Conservation (phyloP, 2,329 filamentous ascomycete species). For the Achaetomium macrosporum region DNA sequence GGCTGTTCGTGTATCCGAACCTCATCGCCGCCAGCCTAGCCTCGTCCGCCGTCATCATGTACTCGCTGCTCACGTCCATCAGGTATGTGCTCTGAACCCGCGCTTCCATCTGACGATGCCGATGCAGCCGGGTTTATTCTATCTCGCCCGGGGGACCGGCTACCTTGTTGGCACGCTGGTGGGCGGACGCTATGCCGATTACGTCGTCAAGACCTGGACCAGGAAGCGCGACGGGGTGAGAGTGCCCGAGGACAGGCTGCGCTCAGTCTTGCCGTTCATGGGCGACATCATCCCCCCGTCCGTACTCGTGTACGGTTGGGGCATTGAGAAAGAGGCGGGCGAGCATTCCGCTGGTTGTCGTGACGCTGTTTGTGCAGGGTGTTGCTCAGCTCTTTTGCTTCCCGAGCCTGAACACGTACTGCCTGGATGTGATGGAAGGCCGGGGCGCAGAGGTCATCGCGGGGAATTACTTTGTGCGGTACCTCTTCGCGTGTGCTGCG, state of each 20-base stretch:
- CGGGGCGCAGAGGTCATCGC: slow-evolving; percentile 68
- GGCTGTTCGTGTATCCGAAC: slow-evolving; percentile 59
- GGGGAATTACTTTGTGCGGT: slow-evolving; percentile 73
- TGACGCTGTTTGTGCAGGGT: slow-evolving; percentile 64
- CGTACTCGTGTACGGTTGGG: slow-evolving; percentile 65
- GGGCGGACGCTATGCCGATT: slow-evolving; percentile 63
- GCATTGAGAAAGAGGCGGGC: slow-evolving; percentile 34
- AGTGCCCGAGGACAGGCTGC: slow-evolving; percentile 64
- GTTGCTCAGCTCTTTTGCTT: slow-evolving; percentile 65
- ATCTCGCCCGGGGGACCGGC: slow-evolving; percentile 62
- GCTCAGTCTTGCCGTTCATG: slow-evolving; percentile 54
- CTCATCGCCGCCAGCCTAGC: slow-evolving; percentile 54
- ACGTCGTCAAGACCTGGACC: slow-evolving; percentile 57
- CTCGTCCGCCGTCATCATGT: slow-evolving; percentile 58
- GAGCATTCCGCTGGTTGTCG: slow-evolving; percentile 49
- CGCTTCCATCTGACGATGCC: slow-evolving; percentile 60
- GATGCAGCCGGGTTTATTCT: slow-evolving; percentile 61
- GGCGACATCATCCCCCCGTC: slow-evolving; percentile 56
- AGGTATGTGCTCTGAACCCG: slow-evolving; percentile 65
- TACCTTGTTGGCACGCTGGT: slow-evolving; percentile 62
- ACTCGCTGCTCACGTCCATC: slow-evolving; percentile 61
- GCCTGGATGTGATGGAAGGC: slow-evolving; percentile 72
- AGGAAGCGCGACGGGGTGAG: slow-evolving; percentile 47
- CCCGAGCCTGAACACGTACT: slow-evolving; percentile 66
- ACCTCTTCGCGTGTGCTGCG: slow-evolving; percentile 65